Percentiles rank a stretch among this genome's conserved stretches.
Evolutionary conservation across 768 basidiomycete species (phyloP).

Genomic region (Sistotremastrum niveocremeum): DNA sequence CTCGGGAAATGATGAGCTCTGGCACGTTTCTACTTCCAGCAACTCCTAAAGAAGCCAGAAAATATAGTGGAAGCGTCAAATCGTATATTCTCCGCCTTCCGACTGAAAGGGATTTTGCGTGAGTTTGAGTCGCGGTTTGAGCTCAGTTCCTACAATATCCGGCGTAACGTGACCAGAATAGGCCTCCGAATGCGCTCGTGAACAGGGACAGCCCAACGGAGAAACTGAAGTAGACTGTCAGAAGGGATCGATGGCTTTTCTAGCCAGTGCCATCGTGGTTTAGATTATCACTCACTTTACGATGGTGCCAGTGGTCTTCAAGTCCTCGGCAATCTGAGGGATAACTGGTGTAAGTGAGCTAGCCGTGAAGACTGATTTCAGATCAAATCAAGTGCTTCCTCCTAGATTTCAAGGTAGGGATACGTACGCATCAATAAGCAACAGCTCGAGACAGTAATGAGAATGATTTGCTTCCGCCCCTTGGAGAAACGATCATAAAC

Average conservation of each 20-base stretch:
- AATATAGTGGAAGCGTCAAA: conserved; percentile 41
- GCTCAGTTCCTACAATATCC: conserved; percentile 29
- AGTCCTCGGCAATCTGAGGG: conserved; percentile 55
- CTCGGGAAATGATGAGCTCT: conserved; percentile 44
- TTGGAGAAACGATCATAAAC: conserved; percentile 48
- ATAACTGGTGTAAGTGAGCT: conserved; percentile 64
- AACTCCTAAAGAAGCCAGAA: conserved; percentile 47
- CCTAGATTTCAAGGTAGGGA: too few species aligned
- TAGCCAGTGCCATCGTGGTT: background rate
- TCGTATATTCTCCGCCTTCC: conserved; percentile 53
- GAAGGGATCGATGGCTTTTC: background rate
- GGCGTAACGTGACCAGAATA: conserved; percentile 39
- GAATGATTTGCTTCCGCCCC: conserved; percentile 36
- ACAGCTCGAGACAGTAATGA: conserved; percentile 11
- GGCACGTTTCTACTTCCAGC: conserved; percentile 29
- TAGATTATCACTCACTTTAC: conserved; percentile 32
- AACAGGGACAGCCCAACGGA: conserved; percentile 40
- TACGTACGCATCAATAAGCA: background rate
- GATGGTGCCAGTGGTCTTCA: conserved; percentile 39
- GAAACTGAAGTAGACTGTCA: conserved; percentile 17
- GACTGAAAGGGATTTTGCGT: conserved; percentile 26
- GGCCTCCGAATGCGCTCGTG: conserved; percentile 28
- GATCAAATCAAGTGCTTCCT: background rate
- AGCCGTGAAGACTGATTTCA: conserved; percentile 43
- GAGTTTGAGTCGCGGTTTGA: background rate